phyloP scores from a whole-genome alignment of 371 early-diverging fungal species.

The Homolaphlyctis polyrhiza region DNA sequence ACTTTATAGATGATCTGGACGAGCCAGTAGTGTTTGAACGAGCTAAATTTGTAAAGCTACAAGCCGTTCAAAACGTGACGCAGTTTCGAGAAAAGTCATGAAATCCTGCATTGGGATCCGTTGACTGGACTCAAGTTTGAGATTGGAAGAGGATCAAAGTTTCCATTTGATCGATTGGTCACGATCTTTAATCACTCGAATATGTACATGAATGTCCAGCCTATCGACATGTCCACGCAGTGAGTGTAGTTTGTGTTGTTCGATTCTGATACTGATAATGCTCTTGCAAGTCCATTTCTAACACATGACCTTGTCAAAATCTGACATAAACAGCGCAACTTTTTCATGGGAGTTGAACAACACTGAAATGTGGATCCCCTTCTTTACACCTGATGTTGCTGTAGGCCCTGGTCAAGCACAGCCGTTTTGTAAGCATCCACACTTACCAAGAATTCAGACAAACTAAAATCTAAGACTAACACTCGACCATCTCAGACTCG shows the following conservation, averaged over 20 bases:
- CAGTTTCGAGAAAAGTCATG: slow-evolving; percentile 8
- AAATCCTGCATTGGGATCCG: slow-evolving; percentile 32
- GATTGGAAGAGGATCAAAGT: neutral
- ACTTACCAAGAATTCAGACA: no score
- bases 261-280: no score
- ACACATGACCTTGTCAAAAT: slow-evolving; percentile 1
- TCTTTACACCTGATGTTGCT: slow-evolving; percentile 9
- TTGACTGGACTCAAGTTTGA: slow-evolving; percentile 15
- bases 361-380: slow-evolving; percentile 22
- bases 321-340: slow-evolving; percentile 8
- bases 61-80: slow-evolving; percentile 1
- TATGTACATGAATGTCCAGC: slow-evolving; percentile 34
- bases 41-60: slow-evolving; percentile 8
- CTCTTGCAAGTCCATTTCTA: no score
- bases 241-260: slow-evolving; percentile 11
- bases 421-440: slow-evolving; percentile 26
- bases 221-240: neutral
- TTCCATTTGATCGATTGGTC: slow-evolving; percentile 23
- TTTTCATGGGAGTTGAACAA: slow-evolving; percentile 31
- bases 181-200: slow-evolving; percentile 31
- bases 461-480: no score
- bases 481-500: slow-evolving; percentile 2
- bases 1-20: slow-evolving; percentile 6
- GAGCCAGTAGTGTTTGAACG: slow-evolving; percentile 12
- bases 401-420: slow-evolving; percentile 4